Evolutionary conservation across 202 grass and related monocot species (phyloP).

Genomic region (Brachypodium distachyon): DNA sequence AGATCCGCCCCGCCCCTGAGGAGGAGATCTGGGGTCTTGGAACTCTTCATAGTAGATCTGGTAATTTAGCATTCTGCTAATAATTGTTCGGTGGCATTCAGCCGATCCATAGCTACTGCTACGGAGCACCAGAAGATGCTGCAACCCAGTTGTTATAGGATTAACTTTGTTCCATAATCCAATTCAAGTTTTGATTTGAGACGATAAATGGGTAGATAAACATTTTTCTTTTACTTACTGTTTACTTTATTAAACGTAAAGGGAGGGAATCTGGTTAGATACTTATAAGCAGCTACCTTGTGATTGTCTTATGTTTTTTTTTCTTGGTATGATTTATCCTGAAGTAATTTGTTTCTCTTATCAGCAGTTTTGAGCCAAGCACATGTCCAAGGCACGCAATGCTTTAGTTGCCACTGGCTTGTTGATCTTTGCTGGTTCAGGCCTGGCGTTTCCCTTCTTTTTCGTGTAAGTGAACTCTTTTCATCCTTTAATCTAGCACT

Average conservation of each 20-base stretch:
- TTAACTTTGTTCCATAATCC: not conserved
- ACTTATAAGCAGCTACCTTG: not conserved
- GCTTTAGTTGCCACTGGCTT: conserved; percentile 58
- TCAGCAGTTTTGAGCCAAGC: conserved; percentile 20
- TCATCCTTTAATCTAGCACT: not conserved
- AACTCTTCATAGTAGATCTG: too few relatives aligned
- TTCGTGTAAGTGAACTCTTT: conserved; percentile 52
- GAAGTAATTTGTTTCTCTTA: conserved; percentile 6
- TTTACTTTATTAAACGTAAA: not conserved
- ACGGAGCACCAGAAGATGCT: too few relatives aligned
- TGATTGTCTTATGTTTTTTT: not conserved
- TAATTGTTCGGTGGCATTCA: too few relatives aligned
- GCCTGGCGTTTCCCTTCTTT: conserved; percentile 76
- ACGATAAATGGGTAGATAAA: not conserved
- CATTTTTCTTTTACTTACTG: not conserved
- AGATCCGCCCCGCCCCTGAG: too few relatives aligned
- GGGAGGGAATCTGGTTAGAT: not conserved
- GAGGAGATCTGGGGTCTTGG: too few relatives aligned
- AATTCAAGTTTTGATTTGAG: not conserved
- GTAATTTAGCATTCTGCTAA: too few relatives aligned
- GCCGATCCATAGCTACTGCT: too few relatives aligned
- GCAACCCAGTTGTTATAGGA: too few relatives aligned
- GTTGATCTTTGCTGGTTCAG: conserved; percentile 52
- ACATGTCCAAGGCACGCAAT: conserved; percentile 77
- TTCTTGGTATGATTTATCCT: not conserved